Conservation (phyloP, 805 yeast genomes). For the Yarrowia sp. region DNA sequence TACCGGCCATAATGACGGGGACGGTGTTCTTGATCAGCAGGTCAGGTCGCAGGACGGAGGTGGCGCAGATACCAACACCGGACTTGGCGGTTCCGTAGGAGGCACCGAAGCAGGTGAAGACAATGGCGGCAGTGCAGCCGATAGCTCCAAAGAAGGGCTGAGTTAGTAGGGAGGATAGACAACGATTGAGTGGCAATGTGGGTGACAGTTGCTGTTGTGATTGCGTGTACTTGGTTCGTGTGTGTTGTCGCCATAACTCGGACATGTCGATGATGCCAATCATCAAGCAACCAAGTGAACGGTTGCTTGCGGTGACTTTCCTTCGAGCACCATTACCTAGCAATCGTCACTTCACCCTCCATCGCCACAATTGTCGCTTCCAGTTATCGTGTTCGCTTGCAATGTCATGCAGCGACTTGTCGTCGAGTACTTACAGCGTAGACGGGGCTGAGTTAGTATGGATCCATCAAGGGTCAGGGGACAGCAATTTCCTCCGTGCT, state of each 20-base stretch:
- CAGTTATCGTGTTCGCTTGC: slow-evolving; percentile 9
- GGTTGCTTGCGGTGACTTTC: not conserved
- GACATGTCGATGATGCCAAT: not conserved
- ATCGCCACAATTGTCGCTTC: slow-evolving; percentile 2
- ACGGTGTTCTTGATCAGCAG: slow-evolving; percentile 90
- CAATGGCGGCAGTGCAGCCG: slow-evolving; percentile 99
- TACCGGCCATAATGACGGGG: slow-evolving; percentile 99
- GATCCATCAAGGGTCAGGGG: not conserved
- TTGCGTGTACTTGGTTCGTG: not conserved
- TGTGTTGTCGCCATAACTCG: not conserved
- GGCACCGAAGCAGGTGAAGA: slow-evolving; percentile 97
- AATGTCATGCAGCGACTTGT: slow-evolving; percentile 31
- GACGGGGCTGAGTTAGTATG: slow-evolving; percentile 61
- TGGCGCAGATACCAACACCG: slow-evolving; percentile 99
- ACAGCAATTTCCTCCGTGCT: not conserved
- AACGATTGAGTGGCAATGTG: not conserved
- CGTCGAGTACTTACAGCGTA: slow-evolving; percentile 60
- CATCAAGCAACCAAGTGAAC: slow-evolving; percentile 1
- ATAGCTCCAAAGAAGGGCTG: slow-evolving; percentile 98
- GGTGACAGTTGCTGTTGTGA: not conserved
- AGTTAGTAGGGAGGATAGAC: slow-evolving; percentile 40
- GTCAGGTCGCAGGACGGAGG: slow-evolving; percentile 97
- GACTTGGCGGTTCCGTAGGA: slow-evolving; percentile 99
- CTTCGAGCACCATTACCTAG: too few species aligned
- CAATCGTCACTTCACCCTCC: not conserved